A percentile compares a stretch with the other conserved stretches of the same genome.
Evolutionary conservation across 148 eudicot species (phyloP).

Genomic region (Suaeda aralocaspica): DNA sequence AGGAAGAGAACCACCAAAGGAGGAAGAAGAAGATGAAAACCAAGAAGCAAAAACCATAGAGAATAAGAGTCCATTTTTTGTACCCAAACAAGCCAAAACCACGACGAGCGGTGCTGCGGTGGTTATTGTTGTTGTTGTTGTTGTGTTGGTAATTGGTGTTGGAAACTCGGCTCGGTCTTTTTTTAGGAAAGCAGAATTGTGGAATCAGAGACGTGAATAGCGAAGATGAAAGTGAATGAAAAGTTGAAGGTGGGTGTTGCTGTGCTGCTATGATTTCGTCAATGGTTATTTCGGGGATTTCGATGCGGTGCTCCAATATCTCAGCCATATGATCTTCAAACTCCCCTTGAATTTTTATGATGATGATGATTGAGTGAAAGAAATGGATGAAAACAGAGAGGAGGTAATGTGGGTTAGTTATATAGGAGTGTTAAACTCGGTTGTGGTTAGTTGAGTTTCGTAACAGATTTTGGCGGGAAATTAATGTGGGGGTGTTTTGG

Average conservation of each 20-base stretch:
- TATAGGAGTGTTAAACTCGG: neutral
- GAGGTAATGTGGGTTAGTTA: neutral
- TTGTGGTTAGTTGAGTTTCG: neutral
- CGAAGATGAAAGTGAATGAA: neutral
- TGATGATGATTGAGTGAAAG: too few species aligned
- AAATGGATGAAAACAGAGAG: neutral
- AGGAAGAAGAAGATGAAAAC: slow-evolving; percentile 41
- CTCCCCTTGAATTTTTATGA: too few species aligned
- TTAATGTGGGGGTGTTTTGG: too few species aligned
- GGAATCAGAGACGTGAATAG: neutral
- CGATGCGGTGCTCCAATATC: neutral
- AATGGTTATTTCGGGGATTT: neutral
- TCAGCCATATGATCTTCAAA: too few species aligned
- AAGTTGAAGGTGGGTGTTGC: neutral
- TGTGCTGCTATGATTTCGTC: neutral
- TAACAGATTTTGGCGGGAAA: neutral
- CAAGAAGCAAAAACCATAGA: slow-evolving; percentile 35
- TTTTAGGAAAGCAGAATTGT: neutral
- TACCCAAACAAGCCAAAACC: neutral
- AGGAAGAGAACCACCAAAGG: slow-evolving; percentile 52
- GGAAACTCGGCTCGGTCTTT: neutral
- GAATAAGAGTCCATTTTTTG: neutral
- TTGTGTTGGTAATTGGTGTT: too few species aligned
- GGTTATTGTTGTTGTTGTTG: too few species aligned
- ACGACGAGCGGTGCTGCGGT: neutral